Percentiles rank a stretch among this genome's conserved stretches.
phyloP scores from a whole-genome alignment of 1,139 yeast genomes.

The Cylindricascospora bacillispora region DNA sequence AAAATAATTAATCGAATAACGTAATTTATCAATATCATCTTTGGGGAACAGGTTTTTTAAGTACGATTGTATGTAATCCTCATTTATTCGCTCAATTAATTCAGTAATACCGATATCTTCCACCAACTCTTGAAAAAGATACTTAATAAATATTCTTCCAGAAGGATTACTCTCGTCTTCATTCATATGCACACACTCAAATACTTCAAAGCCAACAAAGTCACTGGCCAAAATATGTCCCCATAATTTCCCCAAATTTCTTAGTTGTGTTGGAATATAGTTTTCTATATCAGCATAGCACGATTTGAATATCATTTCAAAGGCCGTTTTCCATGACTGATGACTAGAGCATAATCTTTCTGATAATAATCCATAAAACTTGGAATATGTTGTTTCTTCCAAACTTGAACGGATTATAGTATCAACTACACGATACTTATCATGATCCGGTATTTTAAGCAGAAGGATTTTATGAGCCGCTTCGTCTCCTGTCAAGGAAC shows the following conservation, averaged over 20 bases:
- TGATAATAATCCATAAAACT: conserved; percentile 69
- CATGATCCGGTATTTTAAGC: conserved; percentile 31
- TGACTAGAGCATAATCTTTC: conserved; percentile 47
- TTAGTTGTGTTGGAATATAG: conserved; percentile 56
- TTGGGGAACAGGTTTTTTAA: conserved; percentile 35
- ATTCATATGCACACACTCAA: conserved; percentile 42
- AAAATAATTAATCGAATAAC: conserved; percentile 81
- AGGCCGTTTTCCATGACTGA: conserved; percentile 44
- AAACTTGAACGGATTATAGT: conserved; percentile 76
- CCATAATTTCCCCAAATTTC: conserved; percentile 77
- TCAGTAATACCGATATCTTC: conserved; percentile 58
- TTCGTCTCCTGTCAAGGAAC: conserved; percentile 90
- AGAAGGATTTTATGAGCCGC: conserved; percentile 74
- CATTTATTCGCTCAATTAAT: conserved; percentile 37
- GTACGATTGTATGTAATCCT: conserved; percentile 36
- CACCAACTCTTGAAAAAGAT: conserved; percentile 66
- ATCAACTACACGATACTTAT: conserved; percentile 43
- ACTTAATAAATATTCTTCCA: conserved; percentile 69
- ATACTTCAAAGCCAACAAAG: conserved; percentile 49
- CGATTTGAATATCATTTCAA: conserved; percentile 39
- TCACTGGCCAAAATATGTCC: conserved; percentile 75
- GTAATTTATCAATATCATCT: conserved; percentile 42
- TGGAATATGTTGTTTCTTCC: conserved; percentile 80
- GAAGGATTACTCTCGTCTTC: conserved; percentile 70
- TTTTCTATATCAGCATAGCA: conserved; percentile 51